Percentiles rank a stretch among this genome's conserved stretches.
phyloP scores from a whole-genome alignment of 768 basidiomycete genomes.

The Lentinula lateritia region DNA sequence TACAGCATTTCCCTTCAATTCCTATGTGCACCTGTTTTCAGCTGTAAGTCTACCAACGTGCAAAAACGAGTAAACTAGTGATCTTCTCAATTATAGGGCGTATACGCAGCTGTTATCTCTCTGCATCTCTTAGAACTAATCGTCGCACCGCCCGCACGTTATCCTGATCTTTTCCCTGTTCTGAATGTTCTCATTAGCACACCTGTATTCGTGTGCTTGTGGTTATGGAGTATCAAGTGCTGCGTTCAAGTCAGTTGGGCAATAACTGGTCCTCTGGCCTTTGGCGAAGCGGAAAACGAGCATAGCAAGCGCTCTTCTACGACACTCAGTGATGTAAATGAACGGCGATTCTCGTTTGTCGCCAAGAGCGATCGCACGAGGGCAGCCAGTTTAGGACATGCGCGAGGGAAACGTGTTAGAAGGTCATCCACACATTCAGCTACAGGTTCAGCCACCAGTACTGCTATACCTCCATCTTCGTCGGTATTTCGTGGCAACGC shows the following conservation, averaged over 20 bases:
- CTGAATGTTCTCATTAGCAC: constrained; percentile 80
- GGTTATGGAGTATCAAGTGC: constrained; percentile 86
- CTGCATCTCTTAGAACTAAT: constrained; percentile 65
- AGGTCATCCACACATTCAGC: constrained; percentile 5
- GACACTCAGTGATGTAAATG: neutral
- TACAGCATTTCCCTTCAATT: constrained; percentile 16
- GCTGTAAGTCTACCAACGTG: constrained; percentile 31
- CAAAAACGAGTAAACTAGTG: constrained; percentile 2
- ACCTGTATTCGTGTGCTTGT: constrained; percentile 75
- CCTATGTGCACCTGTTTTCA: constrained; percentile 50
- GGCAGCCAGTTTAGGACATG: neutral
- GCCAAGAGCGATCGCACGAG: neutral
- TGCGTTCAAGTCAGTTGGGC: constrained; percentile 81
- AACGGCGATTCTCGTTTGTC: neutral
- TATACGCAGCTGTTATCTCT: constrained; percentile 47
- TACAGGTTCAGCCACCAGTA: neutral
- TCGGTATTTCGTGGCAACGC: neutral
- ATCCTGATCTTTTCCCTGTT: constrained; percentile 83
- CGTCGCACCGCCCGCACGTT: constrained; percentile 61
- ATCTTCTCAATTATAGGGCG: constrained; percentile 29
- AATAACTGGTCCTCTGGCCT: constrained; percentile 43
- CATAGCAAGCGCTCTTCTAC: neutral
- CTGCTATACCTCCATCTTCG: neutral
- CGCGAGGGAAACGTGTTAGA: neutral
- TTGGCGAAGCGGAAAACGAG: neutral